Percentiles rank a stretch among this genome's conserved stretches.
phyloP scores from a whole-genome alignment of 306 rosid genomes.

The Hylodesmum podocarpum region DNA sequence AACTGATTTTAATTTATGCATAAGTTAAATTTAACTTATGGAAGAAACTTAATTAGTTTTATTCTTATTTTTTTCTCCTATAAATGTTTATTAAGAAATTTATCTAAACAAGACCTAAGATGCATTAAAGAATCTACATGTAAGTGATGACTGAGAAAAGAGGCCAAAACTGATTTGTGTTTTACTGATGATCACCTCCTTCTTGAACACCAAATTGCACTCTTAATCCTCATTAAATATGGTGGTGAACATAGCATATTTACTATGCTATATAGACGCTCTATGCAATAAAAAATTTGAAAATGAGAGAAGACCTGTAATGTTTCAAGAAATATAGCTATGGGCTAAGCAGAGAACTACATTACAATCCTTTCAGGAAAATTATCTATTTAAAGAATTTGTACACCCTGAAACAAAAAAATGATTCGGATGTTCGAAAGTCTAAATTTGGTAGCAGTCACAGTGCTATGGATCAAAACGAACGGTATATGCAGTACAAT shows the following conservation, averaged over 20 bases:
- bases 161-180: not conserved
- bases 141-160: not conserved
- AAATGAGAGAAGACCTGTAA: not conserved
- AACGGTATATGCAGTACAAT: not conserved
- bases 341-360: not conserved
- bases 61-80: not conserved
- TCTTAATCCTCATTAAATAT: not conserved
- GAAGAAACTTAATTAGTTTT: too few relatives aligned
- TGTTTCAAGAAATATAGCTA: not conserved
- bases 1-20: too few relatives aligned
- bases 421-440: not conserved
- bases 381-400: not conserved
- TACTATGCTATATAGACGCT: not conserved
- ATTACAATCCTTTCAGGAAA: slow-evolving; percentile 11
- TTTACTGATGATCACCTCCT: not conserved
- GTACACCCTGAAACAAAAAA: not conserved
- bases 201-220: not conserved
- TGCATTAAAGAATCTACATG: not conserved
- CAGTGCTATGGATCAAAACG: not conserved
- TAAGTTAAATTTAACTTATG: too few relatives aligned
- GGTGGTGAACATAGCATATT: not conserved
- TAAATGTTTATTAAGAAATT: too few relatives aligned
- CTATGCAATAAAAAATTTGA: not conserved
- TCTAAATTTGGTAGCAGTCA: not conserved
- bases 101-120: too few relatives aligned